These are phyloP conservation scores for Paraglomus brasilianum DNA, from an alignment of 192 early-diverging fungal genomes.

Conservation along the genomic window DNA sequence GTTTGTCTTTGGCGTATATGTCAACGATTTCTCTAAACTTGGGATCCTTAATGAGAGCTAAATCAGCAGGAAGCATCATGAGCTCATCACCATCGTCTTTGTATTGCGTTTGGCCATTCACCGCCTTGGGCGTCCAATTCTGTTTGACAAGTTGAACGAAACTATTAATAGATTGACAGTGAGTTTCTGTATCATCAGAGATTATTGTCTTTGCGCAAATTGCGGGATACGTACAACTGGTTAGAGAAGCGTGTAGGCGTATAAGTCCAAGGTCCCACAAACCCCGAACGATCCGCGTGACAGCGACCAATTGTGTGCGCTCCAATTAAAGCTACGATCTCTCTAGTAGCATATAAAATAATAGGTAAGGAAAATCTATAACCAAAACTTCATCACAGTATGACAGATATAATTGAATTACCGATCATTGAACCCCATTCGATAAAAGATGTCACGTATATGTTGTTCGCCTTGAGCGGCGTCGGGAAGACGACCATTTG, in stretches of 20 bases:
- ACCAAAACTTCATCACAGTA: background rate
- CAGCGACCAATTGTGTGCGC: conserved; percentile 68
- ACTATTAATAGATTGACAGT: conserved; percentile 24
- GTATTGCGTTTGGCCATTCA: conserved; percentile 16
- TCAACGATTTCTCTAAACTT: conserved; percentile 56
- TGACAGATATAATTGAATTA: background rate
- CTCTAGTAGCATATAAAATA: conserved; percentile 35
- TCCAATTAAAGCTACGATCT: conserved; percentile 68
- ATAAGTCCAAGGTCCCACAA: conserved; percentile 52
- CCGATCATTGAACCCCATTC: conserved; percentile 66
- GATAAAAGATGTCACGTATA: conserved; percentile 59
- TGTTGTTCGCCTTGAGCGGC: conserved; percentile 57
- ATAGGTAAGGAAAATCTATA: background rate
- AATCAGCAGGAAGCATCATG: conserved; percentile 75
- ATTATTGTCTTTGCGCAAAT: background rate
- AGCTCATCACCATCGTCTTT: conserved; percentile 38
- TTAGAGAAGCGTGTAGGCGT: conserved; percentile 48
- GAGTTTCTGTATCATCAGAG: background rate
- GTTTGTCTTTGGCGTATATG: conserved; percentile 66
- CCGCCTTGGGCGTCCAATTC: conserved; percentile 21
- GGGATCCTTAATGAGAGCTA: conserved; percentile 63
- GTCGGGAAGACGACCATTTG: conserved; percentile 69
- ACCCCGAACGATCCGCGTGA: conserved; percentile 63
- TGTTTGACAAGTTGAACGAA: conserved; percentile 36
- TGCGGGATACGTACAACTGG: conserved; percentile 41